Base-by-base conservation (phyloP, 345 rosid genomes). In the Diplotaxis tenuifolia region DNA sequence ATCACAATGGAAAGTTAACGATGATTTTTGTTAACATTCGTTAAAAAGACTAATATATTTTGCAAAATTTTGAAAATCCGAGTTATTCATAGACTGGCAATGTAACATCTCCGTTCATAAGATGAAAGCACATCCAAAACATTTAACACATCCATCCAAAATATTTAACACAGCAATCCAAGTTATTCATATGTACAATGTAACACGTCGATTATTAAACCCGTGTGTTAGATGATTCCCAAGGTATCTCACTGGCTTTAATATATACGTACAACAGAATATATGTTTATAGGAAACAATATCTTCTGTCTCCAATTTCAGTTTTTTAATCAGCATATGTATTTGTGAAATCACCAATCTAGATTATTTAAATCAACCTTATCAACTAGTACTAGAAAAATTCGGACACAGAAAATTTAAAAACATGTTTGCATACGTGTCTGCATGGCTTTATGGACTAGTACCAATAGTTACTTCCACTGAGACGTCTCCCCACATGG, bases 401-500 rank as follows among this genome's bases (percentile, higher is more conserved):
- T 9, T 62, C 64, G 40, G 65, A 62, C 53, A 45, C 38, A 68
- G 65, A 31, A 16, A 69, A 56, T 42, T 70, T 31, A 70, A 70
- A 63, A 70, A 53, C 65, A 70, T 62, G 70, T 42, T 63, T 18
- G 29, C 31, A 8, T 55, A 70, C 75, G 70, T 70, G 71, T 70
- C 70, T 57, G 50, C 56, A 40, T 68, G 29, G 62, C 63, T 52
- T 31, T 36, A 60, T 14, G 73, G 29, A 61, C 64, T 40, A 61
- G 45, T 28, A 38, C 38, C 57, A 68, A 53, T 64, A 75, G 47
- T 69, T 63, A 69, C 27, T 54, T 63, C 34, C 71, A 58, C 58
- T 52, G 62, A 57, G 56, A 65, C 80, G 65, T 58, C 62, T 71
- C 76, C 80, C 71, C 76, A 77, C 80, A 77, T 77, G 80, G 80